Conservation (phyloP, 495 filamentous ascomycete species). For the Durotheca rogersii region DNA sequence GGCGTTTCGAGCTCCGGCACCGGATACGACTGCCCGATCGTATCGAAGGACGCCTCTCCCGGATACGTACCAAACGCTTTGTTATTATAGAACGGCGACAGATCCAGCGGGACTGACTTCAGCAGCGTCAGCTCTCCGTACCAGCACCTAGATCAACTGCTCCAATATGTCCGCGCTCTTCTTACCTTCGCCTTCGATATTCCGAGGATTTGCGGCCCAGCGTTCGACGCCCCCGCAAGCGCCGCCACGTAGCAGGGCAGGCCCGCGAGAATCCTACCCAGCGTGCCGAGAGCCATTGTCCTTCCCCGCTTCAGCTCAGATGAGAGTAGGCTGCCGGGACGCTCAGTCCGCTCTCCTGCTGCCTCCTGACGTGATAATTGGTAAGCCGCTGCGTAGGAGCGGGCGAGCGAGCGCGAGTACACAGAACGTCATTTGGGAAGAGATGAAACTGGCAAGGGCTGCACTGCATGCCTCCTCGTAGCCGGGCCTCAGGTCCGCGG, state of each 20-base stretch:
- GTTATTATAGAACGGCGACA: constrained; percentile 45
- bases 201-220: neutral
- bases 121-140: constrained; percentile 8
- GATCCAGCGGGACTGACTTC: constrained; percentile 36
- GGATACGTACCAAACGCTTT: constrained; percentile 46
- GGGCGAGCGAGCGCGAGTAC: neutral
- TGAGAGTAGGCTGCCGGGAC: neutral
- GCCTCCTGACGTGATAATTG: constrained; percentile 15
- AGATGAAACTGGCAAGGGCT: neutral
- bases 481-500: constrained; percentile 25
- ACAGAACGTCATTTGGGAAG: neutral
- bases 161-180: neutral
- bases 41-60: constrained; percentile 47
- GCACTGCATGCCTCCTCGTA: neutral
- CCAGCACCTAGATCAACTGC: neutral
- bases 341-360: neutral
- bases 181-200: constrained; percentile 15
- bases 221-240: neutral
- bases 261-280: constrained; percentile 6
- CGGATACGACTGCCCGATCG: constrained; percentile 46
- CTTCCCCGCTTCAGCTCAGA: too few relatives aligned
- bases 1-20: constrained; percentile 41
- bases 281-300: constrained; percentile 6
- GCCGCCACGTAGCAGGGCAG: constrained; percentile 5
- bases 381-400: too few relatives aligned